Evolutionary conservation across 345 rosid species (phyloP).

Genomic region (Arabis alpina): DNA sequence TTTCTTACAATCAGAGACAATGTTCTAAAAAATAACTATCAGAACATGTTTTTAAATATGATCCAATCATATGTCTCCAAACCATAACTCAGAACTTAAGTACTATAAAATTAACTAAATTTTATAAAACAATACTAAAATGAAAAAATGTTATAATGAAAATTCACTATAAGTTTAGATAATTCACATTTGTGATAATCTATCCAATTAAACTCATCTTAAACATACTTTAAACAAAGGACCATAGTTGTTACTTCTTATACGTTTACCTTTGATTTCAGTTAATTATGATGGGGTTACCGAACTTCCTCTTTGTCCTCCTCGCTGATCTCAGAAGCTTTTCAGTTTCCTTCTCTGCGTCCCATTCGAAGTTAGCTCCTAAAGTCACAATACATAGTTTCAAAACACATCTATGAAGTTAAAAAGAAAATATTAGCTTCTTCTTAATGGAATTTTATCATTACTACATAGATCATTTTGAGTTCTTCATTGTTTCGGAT

Average conservation of each 20-base stretch:
- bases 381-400: neutral
- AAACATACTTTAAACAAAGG: slow-evolving; percentile 3
- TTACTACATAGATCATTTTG: neutral
- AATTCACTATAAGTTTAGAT: neutral
- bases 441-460: neutral
- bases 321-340: slow-evolving; percentile 75
- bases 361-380: slow-evolving; percentile 49
- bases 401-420: neutral
- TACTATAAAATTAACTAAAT: neutral
- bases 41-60: neutral
- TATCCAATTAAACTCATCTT: neutral
- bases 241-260: neutral
- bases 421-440: neutral
- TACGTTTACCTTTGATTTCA: slow-evolving; percentile 53
- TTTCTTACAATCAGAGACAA: no score
- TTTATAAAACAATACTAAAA: neutral
- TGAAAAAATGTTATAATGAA: neutral
- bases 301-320: slow-evolving; percentile 70
- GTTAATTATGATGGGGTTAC: slow-evolving; percentile 66
- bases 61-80: slow-evolving; percentile 16
- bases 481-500: slow-evolving; percentile 14
- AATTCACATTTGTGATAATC: slow-evolving; percentile 11
- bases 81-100: neutral
- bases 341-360: slow-evolving; percentile 63
- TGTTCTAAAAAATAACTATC: no score